A percentile compares a stretch with the other conserved stretches of the same genome.
Conservation (phyloP, 208 protist species). For the Naegleria gruberi region DNA sequence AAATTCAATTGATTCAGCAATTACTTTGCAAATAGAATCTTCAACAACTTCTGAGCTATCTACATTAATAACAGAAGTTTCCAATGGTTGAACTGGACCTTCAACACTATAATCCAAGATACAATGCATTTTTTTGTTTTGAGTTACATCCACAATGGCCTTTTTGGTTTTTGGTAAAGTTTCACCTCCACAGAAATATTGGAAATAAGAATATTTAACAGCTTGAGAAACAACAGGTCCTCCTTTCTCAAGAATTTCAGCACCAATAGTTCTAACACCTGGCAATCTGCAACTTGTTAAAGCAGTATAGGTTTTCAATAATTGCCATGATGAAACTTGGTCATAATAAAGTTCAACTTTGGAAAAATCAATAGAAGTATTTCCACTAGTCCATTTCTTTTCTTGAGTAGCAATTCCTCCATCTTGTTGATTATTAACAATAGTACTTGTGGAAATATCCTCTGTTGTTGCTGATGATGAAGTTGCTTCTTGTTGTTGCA, state of each 20-base stretch:
- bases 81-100: constrained; percentile 50
- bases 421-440: too few species aligned
- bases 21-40: too few species aligned
- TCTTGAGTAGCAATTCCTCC: not conserved
- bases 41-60: not conserved
- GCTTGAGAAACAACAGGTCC: constrained; percentile 28
- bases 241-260: not conserved
- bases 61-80: not conserved
- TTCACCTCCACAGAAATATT: constrained; percentile 86
- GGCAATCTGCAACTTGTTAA: not conserved
- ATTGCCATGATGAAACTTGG: not conserved
- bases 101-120: constrained; percentile 90
- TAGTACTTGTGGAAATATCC: too few species aligned
- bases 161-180: constrained; percentile 65
- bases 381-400: not conserved
- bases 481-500: too few species aligned
- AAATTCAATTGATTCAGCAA: not conserved
- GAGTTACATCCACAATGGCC: constrained; percentile 42
- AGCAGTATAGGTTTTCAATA: not conserved
- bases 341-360: not conserved
- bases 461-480: not conserved
- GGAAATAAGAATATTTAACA: constrained; percentile 74
- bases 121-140: constrained; percentile 49
- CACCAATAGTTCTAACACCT: not conserved
- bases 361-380: not conserved